Evolutionary conservation across 805 yeast genomes (phyloP), one percentile per base, ranked within the genome.

Genomic region (Nakazawaea anatomiae): DNA sequence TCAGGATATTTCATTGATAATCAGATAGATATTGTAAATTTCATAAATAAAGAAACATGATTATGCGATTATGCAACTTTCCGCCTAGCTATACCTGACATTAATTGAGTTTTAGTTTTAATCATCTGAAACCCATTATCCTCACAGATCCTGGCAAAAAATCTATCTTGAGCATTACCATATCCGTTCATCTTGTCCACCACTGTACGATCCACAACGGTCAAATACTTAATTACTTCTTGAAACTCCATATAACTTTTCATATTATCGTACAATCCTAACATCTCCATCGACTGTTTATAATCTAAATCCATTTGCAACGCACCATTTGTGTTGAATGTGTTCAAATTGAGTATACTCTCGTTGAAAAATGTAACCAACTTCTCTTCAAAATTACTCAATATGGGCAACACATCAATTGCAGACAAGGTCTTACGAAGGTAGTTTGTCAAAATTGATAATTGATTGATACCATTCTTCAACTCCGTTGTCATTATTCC

Each of bases 311-410:
- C 27, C 6, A 46, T 8, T 32, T 46, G 53, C 30, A 27, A n/a
- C 4, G 47, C 8, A 4, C 50, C 53, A 12, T 36, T 31, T 8
- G 9, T 11, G 12, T 46, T 51, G 39, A 51, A 51, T 9, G 46
- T 46, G 30, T 51, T 46, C 31, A 51, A 46, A 39, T 51, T 42
- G 31, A 51, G 39, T 5, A 51, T 46, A 35, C 39, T 51, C 6
- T 51, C 53, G 11, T 51, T 42, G 50, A 51, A 51, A 31, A 51
- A 51, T 28, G 14, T 42, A 36, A 51, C 39, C 18, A 46, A 18
- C 27, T 32, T 36, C n/a, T 51, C 53, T 43, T 46, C 47, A 42
- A 51, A 51, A 14, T 38, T 42, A 5, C 6, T n/a, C 6, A 36
- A 12, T 6, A 51, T 36, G 9, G 53, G 50, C 10, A 51, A 29